Base-by-base conservation (phyloP, 2,329 filamentous ascomycete species). In the Xylariales sp. region DNA sequence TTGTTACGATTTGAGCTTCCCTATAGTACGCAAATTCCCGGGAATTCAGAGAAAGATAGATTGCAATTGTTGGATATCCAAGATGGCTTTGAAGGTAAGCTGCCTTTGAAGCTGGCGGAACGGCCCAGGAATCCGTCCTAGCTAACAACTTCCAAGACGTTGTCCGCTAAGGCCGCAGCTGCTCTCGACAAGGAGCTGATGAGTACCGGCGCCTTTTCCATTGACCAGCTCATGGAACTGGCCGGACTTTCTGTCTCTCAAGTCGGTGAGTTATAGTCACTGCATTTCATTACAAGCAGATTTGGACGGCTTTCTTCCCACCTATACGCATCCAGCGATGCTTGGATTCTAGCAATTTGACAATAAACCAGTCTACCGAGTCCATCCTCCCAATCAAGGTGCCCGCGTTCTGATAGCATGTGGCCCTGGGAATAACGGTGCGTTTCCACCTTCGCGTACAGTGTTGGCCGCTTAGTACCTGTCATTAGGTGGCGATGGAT, bases 171-270 rank as follows among this genome's bases (percentile, higher is more conserved):
- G 65, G 87, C 88, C 49, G 93, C 93, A 0, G 84, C 87, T 0
- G 86, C 88, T 35, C 77, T 98, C 14, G 93, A 98, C 61, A 83
- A 87, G 63, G 91, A 98, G 60, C 82, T 98, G 47, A 97, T 98
- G 90, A 86, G 80, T 58, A 78, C 79, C 9, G 80, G 82, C 1
- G 89, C 86, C 7, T 98, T 95, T 66, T 95, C 88, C 9, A 78
- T 98, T 42, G 93, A 97, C 59, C 93, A 98, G 65, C 72, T 98
- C 36, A 97, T 98, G 93, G 93, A 97, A 61, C 70, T 98, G 6
- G 93, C 93, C 31, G 93, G 93, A 0, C 74, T 98, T 1, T 90
- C 89, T 1, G 89, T 97, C 19, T 91, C 91, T 10, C 89, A 97
- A 71, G 89, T 86, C 38, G 82, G 88, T 90, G 59, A 44, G 70